phyloP scores from a whole-genome alignment of 306 rosid species.

The Rosa persica region DNA sequence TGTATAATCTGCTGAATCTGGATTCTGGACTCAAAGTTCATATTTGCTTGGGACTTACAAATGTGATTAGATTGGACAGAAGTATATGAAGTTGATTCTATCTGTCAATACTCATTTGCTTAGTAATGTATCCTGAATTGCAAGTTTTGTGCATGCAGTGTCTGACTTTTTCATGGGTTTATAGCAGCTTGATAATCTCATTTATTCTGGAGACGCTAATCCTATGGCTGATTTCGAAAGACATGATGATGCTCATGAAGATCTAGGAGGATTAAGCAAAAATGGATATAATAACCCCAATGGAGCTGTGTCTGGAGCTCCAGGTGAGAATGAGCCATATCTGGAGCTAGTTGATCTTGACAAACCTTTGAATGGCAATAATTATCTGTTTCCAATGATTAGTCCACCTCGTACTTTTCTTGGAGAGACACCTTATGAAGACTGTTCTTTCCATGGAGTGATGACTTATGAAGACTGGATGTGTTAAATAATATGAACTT shows the following conservation, averaged over 20 bases:
- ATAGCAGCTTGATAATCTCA: constrained; percentile 20
- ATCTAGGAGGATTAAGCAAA: constrained; percentile 31
- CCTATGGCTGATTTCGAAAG: constrained; percentile 7
- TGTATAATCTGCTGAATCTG: not conserved
- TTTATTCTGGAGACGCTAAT: constrained; percentile 15
- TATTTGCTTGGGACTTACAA: not conserved
- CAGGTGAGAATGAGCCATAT: constrained; percentile 1
- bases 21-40: not conserved
- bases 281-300: constrained; percentile 7
- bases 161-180: constrained; percentile 16
- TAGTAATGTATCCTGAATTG: not conserved
- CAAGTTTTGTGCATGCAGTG: not conserved
- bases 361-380: constrained; percentile 11
- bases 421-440: not conserved
- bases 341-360: constrained; percentile 67
- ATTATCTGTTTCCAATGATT: not conserved
- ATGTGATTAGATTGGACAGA: not conserved
- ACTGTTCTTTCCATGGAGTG: not conserved
- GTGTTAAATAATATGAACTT: not conserved
- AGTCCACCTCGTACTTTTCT: not conserved
- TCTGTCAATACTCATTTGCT: not conserved
- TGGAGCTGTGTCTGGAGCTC: constrained; percentile 2
- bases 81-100: not conserved
- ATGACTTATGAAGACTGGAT: not conserved
- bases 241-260: constrained; percentile 23